Conservation (phyloP, 306 rosid genomes). For the Dalbergia cochinchinensis region DNA sequence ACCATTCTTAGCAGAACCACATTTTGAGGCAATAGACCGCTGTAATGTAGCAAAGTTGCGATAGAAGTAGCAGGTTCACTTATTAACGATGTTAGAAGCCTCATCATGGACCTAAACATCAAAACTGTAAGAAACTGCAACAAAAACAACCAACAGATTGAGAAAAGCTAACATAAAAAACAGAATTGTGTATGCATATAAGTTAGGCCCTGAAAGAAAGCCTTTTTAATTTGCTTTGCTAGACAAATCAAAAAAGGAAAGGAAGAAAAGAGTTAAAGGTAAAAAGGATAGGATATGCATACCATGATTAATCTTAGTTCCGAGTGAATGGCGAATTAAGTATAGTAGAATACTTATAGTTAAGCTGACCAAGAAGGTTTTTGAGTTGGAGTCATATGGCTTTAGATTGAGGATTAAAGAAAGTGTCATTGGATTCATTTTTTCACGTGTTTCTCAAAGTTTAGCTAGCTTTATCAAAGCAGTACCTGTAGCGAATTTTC, state of each 20-base stretch:
- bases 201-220: not conserved
- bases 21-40: slow-evolving; percentile 72
- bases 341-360: not conserved
- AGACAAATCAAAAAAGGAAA: not conserved
- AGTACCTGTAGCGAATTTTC: slow-evolving; percentile 52
- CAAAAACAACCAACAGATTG: not conserved
- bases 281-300: slow-evolving; percentile 22
- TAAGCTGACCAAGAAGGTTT: not conserved
- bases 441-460: not conserved
- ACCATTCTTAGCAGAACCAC: slow-evolving; percentile 61
- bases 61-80: slow-evolving; percentile 61
- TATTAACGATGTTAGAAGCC: slow-evolving; percentile 59
- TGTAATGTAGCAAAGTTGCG: slow-evolving; percentile 67
- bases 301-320: slow-evolving; percentile 54
- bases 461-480: not conserved
- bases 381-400: slow-evolving; percentile 19
- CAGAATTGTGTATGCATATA: not conserved
- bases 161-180: not conserved
- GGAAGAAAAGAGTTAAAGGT: not conserved
- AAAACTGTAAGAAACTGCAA: slow-evolving; percentile 65
- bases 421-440: not conserved
- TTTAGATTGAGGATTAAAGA: slow-evolving; percentile 10
- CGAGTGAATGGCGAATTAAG: not conserved
- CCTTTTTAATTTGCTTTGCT: not conserved
- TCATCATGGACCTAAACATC: slow-evolving; percentile 70